Conservation (phyloP, 768 basidiomycete species). For the Amanita polypyramis region DNA sequence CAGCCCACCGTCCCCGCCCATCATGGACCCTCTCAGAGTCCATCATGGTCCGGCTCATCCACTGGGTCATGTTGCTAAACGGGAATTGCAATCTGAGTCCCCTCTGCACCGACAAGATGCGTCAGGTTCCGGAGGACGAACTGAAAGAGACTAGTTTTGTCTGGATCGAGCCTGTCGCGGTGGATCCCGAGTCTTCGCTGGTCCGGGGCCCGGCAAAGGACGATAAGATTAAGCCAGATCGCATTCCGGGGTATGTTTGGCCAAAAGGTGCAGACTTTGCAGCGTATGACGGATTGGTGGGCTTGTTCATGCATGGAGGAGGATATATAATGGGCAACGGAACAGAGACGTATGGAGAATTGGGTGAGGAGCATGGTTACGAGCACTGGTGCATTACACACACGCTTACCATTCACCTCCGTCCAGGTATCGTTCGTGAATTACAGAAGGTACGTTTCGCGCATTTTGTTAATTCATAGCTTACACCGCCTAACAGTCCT, state of each 20-base stretch:
- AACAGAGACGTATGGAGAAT: slow-evolving; percentile 13
- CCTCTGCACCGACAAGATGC: not conserved
- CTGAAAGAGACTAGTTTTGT: not conserved
- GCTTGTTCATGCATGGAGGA: slow-evolving; percentile 17
- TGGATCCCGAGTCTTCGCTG: not conserved
- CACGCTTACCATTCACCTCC: not conserved
- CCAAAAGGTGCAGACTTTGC: slow-evolving; percentile 11
- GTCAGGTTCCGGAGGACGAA: not conserved
- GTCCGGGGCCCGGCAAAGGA: slow-evolving; percentile 12
- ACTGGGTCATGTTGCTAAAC: slow-evolving; percentile 16
- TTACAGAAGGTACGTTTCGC: slow-evolving; percentile 8
- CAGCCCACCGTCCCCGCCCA: too few relatives aligned
- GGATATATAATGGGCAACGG: slow-evolving; percentile 20
- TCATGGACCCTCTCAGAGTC: too few relatives aligned
- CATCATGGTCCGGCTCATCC: slow-evolving; percentile 13
- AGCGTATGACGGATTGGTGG: slow-evolving; percentile 11
- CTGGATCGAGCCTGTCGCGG: not conserved
- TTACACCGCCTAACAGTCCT: slow-evolving; percentile 1
- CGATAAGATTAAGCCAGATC: slow-evolving; percentile 10
- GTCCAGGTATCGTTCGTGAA: slow-evolving; percentile 10
- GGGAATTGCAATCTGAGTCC: slow-evolving; percentile 9
- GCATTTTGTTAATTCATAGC: not conserved
- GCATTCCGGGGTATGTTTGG: slow-evolving; percentile 18
- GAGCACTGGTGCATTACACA: not conserved
- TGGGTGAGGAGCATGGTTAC: slow-evolving; percentile 9